These are phyloP conservation scores for Fusarium miscanthi DNA, from an alignment of 2,329 filamentous ascomycete genomes.

Conservation along the genomic window DNA sequence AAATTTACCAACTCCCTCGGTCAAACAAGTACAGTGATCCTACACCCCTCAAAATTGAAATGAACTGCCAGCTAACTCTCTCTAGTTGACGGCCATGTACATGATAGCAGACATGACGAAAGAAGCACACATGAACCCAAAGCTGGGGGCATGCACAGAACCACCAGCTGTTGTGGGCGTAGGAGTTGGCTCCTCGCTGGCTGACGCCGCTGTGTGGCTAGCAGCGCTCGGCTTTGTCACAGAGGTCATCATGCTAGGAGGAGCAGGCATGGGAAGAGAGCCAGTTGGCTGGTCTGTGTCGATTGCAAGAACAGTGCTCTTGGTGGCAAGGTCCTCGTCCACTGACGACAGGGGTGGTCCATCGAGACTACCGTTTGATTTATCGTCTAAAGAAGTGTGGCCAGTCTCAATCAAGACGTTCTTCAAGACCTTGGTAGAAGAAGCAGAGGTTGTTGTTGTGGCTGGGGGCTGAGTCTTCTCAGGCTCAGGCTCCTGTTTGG, in stretches of 20 bases:
- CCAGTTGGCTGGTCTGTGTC: slow-evolving; percentile 37
- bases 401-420: slow-evolving; percentile 33
- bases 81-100: slow-evolving; percentile 34
- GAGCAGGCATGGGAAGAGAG: slow-evolving; percentile 28
- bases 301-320: slow-evolving; percentile 36
- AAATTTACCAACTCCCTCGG: slow-evolving; percentile 6
- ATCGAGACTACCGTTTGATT: slow-evolving; percentile 4
- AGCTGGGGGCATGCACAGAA: slow-evolving; percentile 22
- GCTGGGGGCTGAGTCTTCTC: slow-evolving; percentile 7
- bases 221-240: slow-evolving; percentile 12
- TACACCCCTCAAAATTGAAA: not conserved
- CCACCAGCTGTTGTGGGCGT: slow-evolving; percentile 28
- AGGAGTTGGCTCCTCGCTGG: slow-evolving; percentile 7
- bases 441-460: slow-evolving; percentile 8
- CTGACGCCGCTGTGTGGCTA: slow-evolving; percentile 5
- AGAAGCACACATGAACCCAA: slow-evolving; percentile 30
- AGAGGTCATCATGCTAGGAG: slow-evolving; percentile 27
- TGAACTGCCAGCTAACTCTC: not conserved
- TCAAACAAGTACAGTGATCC: slow-evolving; percentile 11
- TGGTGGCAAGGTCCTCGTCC: slow-evolving; percentile 33
- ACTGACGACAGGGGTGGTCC: slow-evolving; percentile 28
- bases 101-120: slow-evolving; percentile 31
- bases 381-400: not conserved
- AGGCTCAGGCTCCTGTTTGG: slow-evolving; percentile 9
- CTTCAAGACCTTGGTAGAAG: slow-evolving; percentile 18